Evolutionary conservation across 345 rosid species (phyloP).

Genomic region (Melaleuca alternifolia): DNA sequence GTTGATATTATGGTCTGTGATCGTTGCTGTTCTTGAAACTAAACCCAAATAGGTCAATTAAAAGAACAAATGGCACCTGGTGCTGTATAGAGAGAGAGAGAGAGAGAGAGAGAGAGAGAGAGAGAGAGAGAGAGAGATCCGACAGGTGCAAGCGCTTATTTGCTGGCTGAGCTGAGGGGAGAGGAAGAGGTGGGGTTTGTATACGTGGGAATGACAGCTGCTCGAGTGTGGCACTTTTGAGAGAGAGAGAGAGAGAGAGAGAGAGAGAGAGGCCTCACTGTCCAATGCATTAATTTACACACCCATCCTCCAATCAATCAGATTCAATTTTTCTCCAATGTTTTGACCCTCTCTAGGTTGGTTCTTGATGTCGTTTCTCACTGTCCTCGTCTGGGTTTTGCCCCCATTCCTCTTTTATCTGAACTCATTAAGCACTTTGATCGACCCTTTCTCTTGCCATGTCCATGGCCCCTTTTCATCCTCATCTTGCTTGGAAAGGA

Average conservation of each 20-base stretch:
- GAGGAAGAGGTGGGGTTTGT: conserved; percentile 8
- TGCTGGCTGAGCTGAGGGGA: conserved; percentile 28
- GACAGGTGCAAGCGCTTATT: conserved; percentile 46
- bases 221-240: conserved; percentile 28
- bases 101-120: neutral
- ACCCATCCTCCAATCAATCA: conserved; percentile 26
- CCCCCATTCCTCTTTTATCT: neutral
- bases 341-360: neutral
- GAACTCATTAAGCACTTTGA: neutral
- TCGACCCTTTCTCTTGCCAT: neutral
- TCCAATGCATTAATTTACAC: conserved; percentile 40
- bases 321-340: neutral
- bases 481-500: neutral
- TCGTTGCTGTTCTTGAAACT: neutral
- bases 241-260: conserved; percentile 9
- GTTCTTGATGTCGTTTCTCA: neutral
- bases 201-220: conserved; percentile 41
- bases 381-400: neutral
- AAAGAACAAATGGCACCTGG: neutral
- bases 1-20: neutral
- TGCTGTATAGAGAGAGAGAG: neutral
- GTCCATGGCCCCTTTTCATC: neutral
- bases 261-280: conserved; percentile 11
- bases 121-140: conserved; percentile 15
- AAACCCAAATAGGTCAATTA: neutral